Percentiles rank a stretch among this genome's conserved stretches.
Evolutionary conservation across 495 filamentous ascomycete genomes (phyloP).

Genomic region (Annulohypoxylon nitens): DNA sequence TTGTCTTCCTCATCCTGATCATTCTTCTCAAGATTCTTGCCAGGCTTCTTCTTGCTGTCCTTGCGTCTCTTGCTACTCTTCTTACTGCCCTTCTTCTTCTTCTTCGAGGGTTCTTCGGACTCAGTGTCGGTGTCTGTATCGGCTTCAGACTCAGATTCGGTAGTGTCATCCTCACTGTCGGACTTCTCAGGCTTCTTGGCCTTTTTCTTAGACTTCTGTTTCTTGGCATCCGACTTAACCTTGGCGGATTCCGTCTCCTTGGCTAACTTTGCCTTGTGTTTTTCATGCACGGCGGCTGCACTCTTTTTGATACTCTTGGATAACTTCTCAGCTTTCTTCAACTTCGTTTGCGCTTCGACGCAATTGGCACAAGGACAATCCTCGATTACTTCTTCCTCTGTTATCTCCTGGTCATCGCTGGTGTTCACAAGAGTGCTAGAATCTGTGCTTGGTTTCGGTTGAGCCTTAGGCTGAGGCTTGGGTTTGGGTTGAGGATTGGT

Average conservation of each 20-base stretch:
- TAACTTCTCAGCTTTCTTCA: slow-evolving; percentile 20
- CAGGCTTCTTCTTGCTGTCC: neutral
- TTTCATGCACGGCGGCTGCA: slow-evolving; percentile 28
- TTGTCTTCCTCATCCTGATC: slow-evolving; percentile 17
- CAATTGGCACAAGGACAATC: slow-evolving; percentile 50
- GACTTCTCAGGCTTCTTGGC: slow-evolving; percentile 42
- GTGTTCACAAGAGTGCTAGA: slow-evolving; percentile 18
- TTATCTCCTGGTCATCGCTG: slow-evolving; percentile 21
- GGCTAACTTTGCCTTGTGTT: slow-evolving; percentile 37
- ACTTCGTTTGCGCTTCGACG: slow-evolving; percentile 22
- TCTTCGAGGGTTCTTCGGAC: slow-evolving; percentile 14
- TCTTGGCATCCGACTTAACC: slow-evolving; percentile 22
- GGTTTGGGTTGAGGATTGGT: neutral
- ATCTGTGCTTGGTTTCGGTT: slow-evolving; percentile 17
- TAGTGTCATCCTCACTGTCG: slow-evolving; percentile 27
- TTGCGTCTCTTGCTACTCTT: slow-evolving; percentile 32
- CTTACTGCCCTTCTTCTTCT: slow-evolving; percentile 28
- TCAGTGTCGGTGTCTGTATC: slow-evolving; percentile 6
- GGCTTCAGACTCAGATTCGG: slow-evolving; percentile 9
- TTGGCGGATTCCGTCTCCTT: slow-evolving; percentile 11
- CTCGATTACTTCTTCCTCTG: slow-evolving; percentile 32
- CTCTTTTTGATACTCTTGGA: slow-evolving; percentile 30
- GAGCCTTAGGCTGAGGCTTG: neutral
- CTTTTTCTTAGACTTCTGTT: slow-evolving; percentile 25
- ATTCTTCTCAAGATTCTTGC: slow-evolving; percentile 1